phyloP scores from a whole-genome alignment of 129 eudicot species.

The Scalesia atractyloides region DNA sequence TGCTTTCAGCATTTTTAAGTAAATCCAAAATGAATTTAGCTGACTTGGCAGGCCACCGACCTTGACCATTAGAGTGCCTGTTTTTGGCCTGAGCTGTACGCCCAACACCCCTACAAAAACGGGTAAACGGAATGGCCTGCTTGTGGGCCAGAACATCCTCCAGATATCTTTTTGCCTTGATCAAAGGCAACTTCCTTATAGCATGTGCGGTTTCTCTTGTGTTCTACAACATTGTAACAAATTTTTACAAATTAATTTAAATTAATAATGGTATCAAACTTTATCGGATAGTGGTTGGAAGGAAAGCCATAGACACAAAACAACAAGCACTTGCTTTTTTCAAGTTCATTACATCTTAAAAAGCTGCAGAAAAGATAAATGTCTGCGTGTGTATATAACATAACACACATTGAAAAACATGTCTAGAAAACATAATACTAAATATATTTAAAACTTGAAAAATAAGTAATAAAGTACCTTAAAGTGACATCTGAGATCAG shows the following conservation, averaged over 20 bases:
- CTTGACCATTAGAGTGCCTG: conserved; percentile 54
- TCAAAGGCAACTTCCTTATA: conserved; percentile 46
- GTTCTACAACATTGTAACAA: conserved; percentile 22
- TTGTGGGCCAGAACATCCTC: conserved; percentile 55
- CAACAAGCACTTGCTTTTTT: not conserved
- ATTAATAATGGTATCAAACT: not conserved
- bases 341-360: not conserved
- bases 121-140: conserved; percentile 54
- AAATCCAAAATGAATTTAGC: conserved; percentile 49
- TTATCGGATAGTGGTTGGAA: not conserved
- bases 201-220: conserved; percentile 54
- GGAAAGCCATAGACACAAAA: not conserved
- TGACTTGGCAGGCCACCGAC: conserved; percentile 58
- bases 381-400: not conserved
- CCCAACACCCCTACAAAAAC: conserved; percentile 48
- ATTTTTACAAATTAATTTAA: not conserved
- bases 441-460: not conserved
- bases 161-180: conserved; percentile 49
- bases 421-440: not conserved
- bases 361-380: not conserved
- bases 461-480: conserved; percentile 28
- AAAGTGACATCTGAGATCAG: conserved; percentile 49
- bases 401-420: not conserved
- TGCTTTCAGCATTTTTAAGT: conserved; percentile 53
- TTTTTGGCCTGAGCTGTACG: conserved; percentile 54